Percentiles rank a stretch among this genome's conserved stretches.
phyloP scores from a whole-genome alignment of 2,329 filamentous ascomycete species.

The Trichoderma harzianum region DNA sequence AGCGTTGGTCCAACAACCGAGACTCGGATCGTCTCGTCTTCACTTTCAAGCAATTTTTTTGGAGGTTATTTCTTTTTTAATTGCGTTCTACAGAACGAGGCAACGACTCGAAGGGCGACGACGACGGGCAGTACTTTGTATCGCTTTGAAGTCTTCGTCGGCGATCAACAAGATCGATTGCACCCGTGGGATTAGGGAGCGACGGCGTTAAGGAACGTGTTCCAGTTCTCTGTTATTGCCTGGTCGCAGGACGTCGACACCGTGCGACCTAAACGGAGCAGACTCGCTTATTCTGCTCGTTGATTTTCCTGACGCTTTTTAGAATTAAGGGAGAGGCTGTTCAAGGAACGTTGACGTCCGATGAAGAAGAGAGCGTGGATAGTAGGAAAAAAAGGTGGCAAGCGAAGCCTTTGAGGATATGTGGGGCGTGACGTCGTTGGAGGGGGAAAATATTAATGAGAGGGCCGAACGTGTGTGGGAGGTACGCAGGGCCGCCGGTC shows the following conservation, averaged over 20 bases:
- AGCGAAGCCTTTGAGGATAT: slow-evolving; percentile 25
- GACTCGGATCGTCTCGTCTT: slow-evolving; percentile 29
- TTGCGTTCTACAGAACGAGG: slow-evolving; percentile 38
- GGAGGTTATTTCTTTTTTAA: slow-evolving; percentile 17
- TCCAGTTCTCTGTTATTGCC: slow-evolving; percentile 38
- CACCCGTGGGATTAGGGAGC: slow-evolving; percentile 26
- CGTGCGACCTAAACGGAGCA: slow-evolving; percentile 20
- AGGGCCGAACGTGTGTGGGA: slow-evolving; percentile 46
- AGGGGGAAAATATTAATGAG: slow-evolving; percentile 34
- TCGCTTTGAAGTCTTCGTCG: slow-evolving; percentile 32
- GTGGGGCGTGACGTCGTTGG: slow-evolving; percentile 21
- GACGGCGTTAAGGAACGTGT: slow-evolving; percentile 39
- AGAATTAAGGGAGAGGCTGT: slow-evolving; percentile 18
- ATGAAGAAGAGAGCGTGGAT: slow-evolving; percentile 23
- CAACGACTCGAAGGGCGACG: slow-evolving; percentile 27
- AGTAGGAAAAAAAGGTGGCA: slow-evolving; percentile 19
- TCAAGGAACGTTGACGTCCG: slow-evolving; percentile 21
- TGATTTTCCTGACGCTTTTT: slow-evolving; percentile 20
- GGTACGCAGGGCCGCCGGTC: slow-evolving; percentile 54
- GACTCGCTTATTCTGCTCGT: slow-evolving; percentile 20
- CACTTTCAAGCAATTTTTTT: slow-evolving; percentile 27
- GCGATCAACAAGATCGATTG: slow-evolving; percentile 35
- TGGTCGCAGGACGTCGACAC: slow-evolving; percentile 30
- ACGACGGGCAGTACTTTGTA: slow-evolving; percentile 27
- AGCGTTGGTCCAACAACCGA: slow-evolving; percentile 15